Base-by-base conservation (phyloP, 2,329 filamentous ascomycete species). In the Penicillium fuscoglaucum region DNA sequence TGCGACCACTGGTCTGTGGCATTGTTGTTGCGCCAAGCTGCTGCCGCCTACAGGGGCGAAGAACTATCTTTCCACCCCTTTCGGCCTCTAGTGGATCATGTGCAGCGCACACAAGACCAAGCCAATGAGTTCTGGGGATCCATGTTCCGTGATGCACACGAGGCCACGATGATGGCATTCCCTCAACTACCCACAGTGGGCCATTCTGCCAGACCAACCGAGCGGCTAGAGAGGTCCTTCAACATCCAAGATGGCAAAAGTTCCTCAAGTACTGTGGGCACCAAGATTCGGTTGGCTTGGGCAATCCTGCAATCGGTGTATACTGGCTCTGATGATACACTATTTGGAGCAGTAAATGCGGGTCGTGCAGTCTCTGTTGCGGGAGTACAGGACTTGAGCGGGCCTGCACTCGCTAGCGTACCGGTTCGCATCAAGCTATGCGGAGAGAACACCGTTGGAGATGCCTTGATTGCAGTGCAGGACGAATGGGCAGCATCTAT, bases 1-100 rank as follows among this genome's bases (percentile, higher is more conserved):
- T 63, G 62, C 31, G 64, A 66, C 19, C 47, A 59, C 33, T 66
- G 64, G 64, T 66, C 64, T 3, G 61, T 66, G 29, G 62, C 52
- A 19, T 41, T 63, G 10, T 49, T 66, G 12, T 19, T 65, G 46
- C 52, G 50, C 3, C 49, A 66, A 31, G 52, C 49, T 0, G 55
- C 55, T 6, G 49, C 39, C 13, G 62, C 64, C n/a, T 65, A 62
- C 31, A 43, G 28, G 5, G 61, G 63, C 19, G 17, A 56, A 15
- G 35, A 48, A n/a, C 46, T 65, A 3, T 6, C n/a, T 4, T 19
- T 10, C 12, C 55, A 43, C 5, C 58, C 61, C 6, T 65, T 63
- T 40, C 52, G 62, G 5, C 61, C 61, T 8, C n/a, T 64, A 4
- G 55, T 64, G 12, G 60, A 64, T 1, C 55, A 62, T 48, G 50